These are phyloP conservation scores for Tylopilus balloui DNA, from an alignment of 768 basidiomycete species.

Conservation along the genomic window DNA sequence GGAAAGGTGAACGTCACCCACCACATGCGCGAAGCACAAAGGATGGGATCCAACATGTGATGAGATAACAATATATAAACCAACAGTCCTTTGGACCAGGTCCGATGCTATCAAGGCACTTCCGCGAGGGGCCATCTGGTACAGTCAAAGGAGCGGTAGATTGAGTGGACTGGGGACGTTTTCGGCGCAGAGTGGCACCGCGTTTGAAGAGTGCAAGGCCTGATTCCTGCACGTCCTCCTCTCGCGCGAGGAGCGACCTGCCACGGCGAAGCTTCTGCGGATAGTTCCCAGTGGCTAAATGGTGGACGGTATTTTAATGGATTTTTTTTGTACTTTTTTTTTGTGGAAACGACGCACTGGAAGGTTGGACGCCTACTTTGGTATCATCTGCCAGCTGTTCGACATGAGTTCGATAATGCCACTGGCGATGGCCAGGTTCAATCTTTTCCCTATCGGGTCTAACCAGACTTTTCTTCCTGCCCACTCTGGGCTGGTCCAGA, in stretches of 20 bases:
- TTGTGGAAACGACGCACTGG: slow-evolving; percentile 53
- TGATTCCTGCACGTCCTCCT: slow-evolving; percentile 87
- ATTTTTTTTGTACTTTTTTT: background rate
- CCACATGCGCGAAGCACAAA: slow-evolving; percentile 75
- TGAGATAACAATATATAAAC: slow-evolving; percentile 89
- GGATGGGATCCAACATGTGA: slow-evolving; percentile 81
- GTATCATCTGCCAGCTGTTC: slow-evolving; percentile 71
- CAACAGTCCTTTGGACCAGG: slow-evolving; percentile 91
- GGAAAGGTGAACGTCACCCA: slow-evolving; percentile 36
- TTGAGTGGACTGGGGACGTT: slow-evolving; percentile 43
- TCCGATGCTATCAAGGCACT: slow-evolving; percentile 66
- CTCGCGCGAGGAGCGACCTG: slow-evolving; percentile 83
- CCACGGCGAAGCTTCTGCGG: slow-evolving; percentile 74
- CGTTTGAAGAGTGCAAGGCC: slow-evolving; percentile 91
- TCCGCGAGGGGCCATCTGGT: slow-evolving; percentile 35
- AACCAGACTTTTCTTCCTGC: slow-evolving; percentile 89
- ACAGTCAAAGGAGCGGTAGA: slow-evolving; percentile 38
- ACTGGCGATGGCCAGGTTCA: slow-evolving; percentile 89
- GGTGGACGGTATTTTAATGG: slow-evolving; percentile 5
- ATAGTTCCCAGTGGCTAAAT: slow-evolving; percentile 71
- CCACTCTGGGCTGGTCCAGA: slow-evolving; percentile 49
- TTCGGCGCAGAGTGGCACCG: slow-evolving; percentile 73
- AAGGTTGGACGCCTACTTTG: slow-evolving; percentile 71
- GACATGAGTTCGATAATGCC: slow-evolving; percentile 89
- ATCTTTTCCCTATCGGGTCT: slow-evolving; percentile 94